Conservation (phyloP, 345 rosid genomes). For the Hypericum androsaemum region DNA sequence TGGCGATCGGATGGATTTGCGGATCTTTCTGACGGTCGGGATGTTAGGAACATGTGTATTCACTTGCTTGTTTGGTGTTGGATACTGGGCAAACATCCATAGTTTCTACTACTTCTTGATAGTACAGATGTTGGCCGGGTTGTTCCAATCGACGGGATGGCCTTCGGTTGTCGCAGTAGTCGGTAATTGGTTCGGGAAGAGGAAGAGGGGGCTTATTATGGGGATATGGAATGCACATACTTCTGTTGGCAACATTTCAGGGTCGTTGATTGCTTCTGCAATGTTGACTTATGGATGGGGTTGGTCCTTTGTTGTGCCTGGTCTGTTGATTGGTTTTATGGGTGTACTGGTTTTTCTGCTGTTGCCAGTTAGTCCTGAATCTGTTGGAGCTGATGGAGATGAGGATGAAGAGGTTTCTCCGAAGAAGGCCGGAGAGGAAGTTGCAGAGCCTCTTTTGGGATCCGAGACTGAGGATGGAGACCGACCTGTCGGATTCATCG, state of each 20-base stretch:
- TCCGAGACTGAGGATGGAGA: constrained; percentile 31
- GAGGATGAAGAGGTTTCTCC: constrained; percentile 44
- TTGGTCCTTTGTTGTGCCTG: constrained; percentile 89
- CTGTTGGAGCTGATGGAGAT: constrained; percentile 49
- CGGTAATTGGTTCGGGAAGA: constrained; percentile 91
- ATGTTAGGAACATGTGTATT: constrained; percentile 84
- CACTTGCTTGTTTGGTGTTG: constrained; percentile 73
- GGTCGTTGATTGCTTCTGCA: constrained; percentile 70
- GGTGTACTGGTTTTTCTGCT: constrained; percentile 61
- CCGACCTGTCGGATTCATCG: constrained; percentile 69
- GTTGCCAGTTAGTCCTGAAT: constrained; percentile 67
- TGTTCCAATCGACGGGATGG: constrained; percentile 97
- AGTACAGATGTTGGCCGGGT: constrained; percentile 66
- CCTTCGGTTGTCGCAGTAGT: constrained; percentile 96
- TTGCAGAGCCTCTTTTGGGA: constrained; percentile 41
- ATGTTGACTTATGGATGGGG: constrained; percentile 90
- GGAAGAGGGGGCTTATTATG: constrained; percentile 85
- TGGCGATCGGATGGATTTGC: constrained; percentile 79
- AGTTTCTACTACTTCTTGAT: constrained; percentile 58
- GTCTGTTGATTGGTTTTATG: constrained; percentile 37
- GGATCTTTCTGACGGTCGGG: constrained; percentile 69
- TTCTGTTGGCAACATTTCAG: constrained; percentile 76
- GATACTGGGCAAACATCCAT: constrained; percentile 70
- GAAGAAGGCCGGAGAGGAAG: constrained; percentile 35
- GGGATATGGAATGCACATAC: constrained; percentile 99